Evolutionary conservation across 371 early-diverging fungal genomes (phyloP), one percentile per base, ranked within the genome.

Genomic region (Phascolomyces articulosus): DNA sequence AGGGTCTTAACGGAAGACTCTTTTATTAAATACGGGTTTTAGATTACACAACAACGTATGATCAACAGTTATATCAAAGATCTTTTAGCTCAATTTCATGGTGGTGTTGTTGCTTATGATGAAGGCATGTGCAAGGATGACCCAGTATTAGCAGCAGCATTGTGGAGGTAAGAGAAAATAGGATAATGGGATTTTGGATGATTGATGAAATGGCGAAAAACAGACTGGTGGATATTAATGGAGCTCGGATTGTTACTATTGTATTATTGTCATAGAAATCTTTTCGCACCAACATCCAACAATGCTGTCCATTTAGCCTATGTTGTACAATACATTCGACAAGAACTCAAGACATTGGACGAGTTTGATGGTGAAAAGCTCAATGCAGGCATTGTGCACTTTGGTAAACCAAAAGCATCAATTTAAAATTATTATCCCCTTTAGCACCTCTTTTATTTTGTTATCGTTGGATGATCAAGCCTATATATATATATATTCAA

Each of bases 61-160:
- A 87, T 93, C 62, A 88, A 80, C 26, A 88, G 87, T 54, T 89
- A 89, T 59, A 82, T 94, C 63, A 89, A 90, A 60, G 94, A 95
- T 60, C 77, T 95, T 8, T 77, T 96, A 60, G 88, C 91, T 13
- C 88, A 89, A 66, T 96, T 93, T 75, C 92, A 95, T 63, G 98
- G 98, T 58, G 90, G 91, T 27, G 90, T 93, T 2, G 81, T 96
- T 70, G 94, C 97, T 9, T 94, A 95, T 67, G 98, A 98, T 69
- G 97, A 97, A 75, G 97, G 96, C 29, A 87, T 97, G 79, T 90
- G 89, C 67, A 86, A 90, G 66, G 91, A 92, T 20, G 97, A 98
- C 69, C 91, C 94, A 4, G 88, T 95, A 51, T 83, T 98, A 65
- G 97, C 96, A 18, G 90, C 94, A 21, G 96, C 98, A 13, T 74